Percentiles rank a stretch among this genome's conserved stretches.
Evolutionary conservation across 176 grass and related monocot genomes (phyloP).

Genomic region (Pharus latifolius): DNA sequence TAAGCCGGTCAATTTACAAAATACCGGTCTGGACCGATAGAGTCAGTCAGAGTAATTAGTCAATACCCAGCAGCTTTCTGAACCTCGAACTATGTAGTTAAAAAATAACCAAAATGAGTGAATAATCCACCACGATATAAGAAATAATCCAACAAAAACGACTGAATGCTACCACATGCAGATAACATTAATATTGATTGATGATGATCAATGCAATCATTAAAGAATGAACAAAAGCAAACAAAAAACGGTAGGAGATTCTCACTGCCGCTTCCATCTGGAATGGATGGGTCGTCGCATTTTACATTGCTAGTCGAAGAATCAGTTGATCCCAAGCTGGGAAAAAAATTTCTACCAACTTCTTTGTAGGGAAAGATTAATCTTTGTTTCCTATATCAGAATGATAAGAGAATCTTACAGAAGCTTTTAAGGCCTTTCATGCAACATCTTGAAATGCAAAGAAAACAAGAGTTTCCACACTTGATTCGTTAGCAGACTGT

Average conservation of each 20-base stretch:
- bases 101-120: too few relatives aligned
- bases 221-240: too few relatives aligned
- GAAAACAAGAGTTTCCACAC: conserved; percentile 77
- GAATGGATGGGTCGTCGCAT: conserved; percentile 30
- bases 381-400: background rate
- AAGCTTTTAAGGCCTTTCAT: conserved; percentile 76
- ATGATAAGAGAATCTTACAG: conserved; percentile 45
- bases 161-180: too few relatives aligned
- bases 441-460: conserved; percentile 87
- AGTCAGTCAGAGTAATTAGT: too few relatives aligned
- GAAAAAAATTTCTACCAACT: background rate
- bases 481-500: conserved; percentile 64
- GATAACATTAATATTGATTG: too few relatives aligned
- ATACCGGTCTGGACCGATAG: too few relatives aligned
- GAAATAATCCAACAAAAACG: too few relatives aligned
- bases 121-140: too few relatives aligned
- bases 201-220: too few relatives aligned
- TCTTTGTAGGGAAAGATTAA: background rate
- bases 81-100: too few relatives aligned
- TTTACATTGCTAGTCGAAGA: conserved; percentile 47
- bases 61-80: too few relatives aligned
- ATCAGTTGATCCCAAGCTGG: conserved; percentile 29
- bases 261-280: conserved; percentile 91
- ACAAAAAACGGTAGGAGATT: conserved; percentile 1
- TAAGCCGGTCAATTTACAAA: too few relatives aligned